Evolutionary conservation across 2,329 filamentous ascomycete genomes (phyloP), one percentile per base, ranked within the genome.

Genomic region (Rutstroemia sydowiana): DNA sequence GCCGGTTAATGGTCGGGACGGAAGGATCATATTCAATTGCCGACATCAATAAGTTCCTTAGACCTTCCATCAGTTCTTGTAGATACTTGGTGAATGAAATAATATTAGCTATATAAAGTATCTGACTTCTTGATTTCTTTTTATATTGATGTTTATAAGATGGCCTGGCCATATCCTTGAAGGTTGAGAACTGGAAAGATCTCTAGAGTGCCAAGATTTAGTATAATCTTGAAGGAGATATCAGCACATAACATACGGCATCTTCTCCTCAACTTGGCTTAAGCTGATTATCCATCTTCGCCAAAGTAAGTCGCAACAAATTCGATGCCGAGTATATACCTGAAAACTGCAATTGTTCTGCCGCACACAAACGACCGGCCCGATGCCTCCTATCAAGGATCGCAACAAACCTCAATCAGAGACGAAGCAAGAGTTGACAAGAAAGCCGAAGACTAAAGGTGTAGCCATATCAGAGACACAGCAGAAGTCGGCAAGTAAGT

Each of bases 91-190:
- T 13, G n/a, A 18, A 37, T 37, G 34, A 16, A 37, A 13, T 37
- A 37, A 37, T 18, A 37, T 14, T n/a, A 37, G 13, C 34, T 16
- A 18, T 18, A 13, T 18, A 37, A 14, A 37, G 18, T 16, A 16
- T 37, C 18, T 9, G n/a, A 13, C 14, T 37, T 16, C 34, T 37
- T 18, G n/a, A 36, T 8, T 3, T 37, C 34, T 37, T 37, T 14
- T 37, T 18, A 37, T 37, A n/a, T 37, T 14, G 34, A 16, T 37
- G 14, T 37, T 18, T n/a, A 1, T 30, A 44, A 45, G n/a, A 65
- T 65, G 63, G 61, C 57, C 45, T 65, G 63, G 63, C 63, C 63
- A 21, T 65, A 65, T 51, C 63, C 63, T 48, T 65, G 62, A 65
- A 52, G n/a, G 21, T 18, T 31, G 16, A 48, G 39, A 31, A 23